phyloP scores from a whole-genome alignment of 352 stramenopile species.

The Pythium phragmitis region DNA sequence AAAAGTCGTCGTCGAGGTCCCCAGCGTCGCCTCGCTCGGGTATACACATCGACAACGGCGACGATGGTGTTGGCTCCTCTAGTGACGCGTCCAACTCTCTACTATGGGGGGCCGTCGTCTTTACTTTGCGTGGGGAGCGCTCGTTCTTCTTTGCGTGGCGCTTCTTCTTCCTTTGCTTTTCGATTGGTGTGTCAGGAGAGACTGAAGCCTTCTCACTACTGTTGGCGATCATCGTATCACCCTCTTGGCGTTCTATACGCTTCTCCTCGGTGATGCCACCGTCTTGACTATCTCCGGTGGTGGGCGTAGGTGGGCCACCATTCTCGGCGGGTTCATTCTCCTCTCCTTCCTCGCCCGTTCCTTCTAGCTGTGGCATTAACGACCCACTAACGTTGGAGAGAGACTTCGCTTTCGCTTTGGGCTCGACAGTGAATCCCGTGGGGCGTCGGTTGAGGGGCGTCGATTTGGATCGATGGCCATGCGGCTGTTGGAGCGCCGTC shows the following conservation, averaged over 20 bases:
- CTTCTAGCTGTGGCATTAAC: neutral
- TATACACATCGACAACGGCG: constrained; percentile 1
- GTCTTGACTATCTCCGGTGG: neutral
- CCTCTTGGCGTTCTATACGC: neutral
- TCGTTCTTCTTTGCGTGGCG: constrained; percentile 12
- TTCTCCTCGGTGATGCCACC: neutral
- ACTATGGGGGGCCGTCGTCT: neutral
- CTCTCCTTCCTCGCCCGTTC: neutral
- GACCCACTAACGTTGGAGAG: neutral
- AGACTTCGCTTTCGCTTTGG: neutral
- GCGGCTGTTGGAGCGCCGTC: neutral
- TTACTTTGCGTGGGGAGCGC: neutral
- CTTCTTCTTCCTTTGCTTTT: constrained; percentile 25
- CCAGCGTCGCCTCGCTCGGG: neutral
- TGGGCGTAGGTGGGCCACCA: neutral
- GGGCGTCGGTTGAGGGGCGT: constrained; percentile 2
- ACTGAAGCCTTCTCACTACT: neutral
- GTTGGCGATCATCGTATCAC: neutral
- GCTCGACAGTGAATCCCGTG: neutral
- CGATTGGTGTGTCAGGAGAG: constrained; percentile 10
- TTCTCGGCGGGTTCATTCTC: neutral
- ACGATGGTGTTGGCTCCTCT: neutral
- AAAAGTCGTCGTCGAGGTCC: constrained; percentile 26
- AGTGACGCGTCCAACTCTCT: no score
- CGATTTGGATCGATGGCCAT: neutral